These are phyloP conservation scores for Trichophyton verrucosum DNA, from an alignment of 2,329 filamentous ascomycete genomes.

Conservation along the genomic window DNA sequence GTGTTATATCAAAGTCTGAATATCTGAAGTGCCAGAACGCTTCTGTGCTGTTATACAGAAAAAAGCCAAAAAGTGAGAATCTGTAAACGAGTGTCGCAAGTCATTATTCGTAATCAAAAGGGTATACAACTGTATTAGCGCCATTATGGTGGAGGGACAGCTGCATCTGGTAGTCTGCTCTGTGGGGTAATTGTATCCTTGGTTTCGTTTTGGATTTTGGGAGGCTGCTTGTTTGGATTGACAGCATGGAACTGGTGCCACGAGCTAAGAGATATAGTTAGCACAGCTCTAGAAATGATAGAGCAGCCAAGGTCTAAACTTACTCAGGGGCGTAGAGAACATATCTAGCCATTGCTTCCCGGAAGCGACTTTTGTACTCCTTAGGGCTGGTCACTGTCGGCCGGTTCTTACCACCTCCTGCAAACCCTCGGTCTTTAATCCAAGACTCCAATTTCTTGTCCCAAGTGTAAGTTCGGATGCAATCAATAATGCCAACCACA, in stretches of 20 bases:
- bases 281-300: not conserved
- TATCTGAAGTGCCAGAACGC: not conserved
- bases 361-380: conserved; percentile 91
- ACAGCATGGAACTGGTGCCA: conserved; percentile 14
- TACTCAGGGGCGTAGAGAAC: conserved; percentile 42
- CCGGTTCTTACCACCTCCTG: conserved; percentile 63
- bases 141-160: not conserved
- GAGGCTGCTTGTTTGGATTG: conserved; percentile 3
- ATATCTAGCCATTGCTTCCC: conserved; percentile 90
- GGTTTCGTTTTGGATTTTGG: not conserved
- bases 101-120: not conserved
- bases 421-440: conserved; percentile 94
- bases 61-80: not conserved
- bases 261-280: conserved; percentile 7
- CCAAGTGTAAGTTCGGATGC: conserved; percentile 97
- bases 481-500: conserved; percentile 95
- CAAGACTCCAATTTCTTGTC: conserved; percentile 99
- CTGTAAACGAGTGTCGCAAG: not conserved
- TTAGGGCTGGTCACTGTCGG: conserved; percentile 95
- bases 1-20: not conserved
- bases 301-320: conserved; percentile 12
- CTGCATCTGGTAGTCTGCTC: not conserved
- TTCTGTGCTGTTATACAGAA: not conserved
- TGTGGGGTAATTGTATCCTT: not conserved
- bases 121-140: not conserved